Conservation (phyloP, 805 yeast genomes). For the Hanseniaspora thailandica region DNA sequence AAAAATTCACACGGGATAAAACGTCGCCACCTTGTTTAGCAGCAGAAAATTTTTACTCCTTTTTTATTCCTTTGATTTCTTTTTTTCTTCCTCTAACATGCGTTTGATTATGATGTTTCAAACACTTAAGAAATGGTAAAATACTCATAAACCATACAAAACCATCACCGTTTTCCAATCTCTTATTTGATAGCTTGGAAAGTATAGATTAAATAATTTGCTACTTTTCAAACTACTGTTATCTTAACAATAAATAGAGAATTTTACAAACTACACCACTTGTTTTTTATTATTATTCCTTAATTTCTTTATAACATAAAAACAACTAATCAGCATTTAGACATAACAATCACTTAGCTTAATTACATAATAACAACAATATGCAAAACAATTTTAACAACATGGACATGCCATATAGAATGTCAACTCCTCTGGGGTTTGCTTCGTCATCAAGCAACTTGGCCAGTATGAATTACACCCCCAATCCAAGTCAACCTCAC, state of each 20-base stretch:
- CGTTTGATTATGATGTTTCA: too few relatives aligned
- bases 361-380: not conserved
- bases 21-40: not conserved
- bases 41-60: too few relatives aligned
- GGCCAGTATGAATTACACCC: not conserved
- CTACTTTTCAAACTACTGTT: not conserved
- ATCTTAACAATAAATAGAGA: not conserved
- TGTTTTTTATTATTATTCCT: too few relatives aligned
- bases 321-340: too few relatives aligned
- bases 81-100: too few relatives aligned
- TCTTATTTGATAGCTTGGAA: not conserved
- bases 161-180: too few relatives aligned
- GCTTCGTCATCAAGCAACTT: slow-evolving; percentile 13
- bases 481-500: not conserved
- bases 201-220: not conserved
- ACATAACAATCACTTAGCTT: not conserved
- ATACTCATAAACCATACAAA: too few relatives aligned
- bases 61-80: too few relatives aligned
- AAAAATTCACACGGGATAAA: too few relatives aligned
- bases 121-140: too few relatives aligned
- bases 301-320: too few relatives aligned
- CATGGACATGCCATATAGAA: slow-evolving; percentile 8
- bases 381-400: slow-evolving; percentile 1
- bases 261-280: too few relatives aligned
- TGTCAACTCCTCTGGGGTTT: slow-evolving; percentile 10